Evolutionary conservation across 202 grass and related monocot genomes (phyloP), one percentile per base, ranked within the genome.

Genomic region (Musa balbisiana): DNA sequence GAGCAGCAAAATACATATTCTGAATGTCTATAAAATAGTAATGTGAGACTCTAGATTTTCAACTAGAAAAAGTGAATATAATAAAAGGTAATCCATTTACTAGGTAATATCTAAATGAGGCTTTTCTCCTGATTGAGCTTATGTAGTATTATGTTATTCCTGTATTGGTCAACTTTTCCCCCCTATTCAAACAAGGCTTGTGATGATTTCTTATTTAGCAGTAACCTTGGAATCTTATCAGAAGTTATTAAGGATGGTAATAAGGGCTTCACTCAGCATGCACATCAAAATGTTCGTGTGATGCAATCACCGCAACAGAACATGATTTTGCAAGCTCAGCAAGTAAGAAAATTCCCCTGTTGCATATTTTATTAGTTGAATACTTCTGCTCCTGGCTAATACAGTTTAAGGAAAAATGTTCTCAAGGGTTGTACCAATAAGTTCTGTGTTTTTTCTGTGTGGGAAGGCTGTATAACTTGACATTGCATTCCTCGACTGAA

Each of bases 191-290:
- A 70, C 15, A 51, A 70, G 17, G 8, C 53, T 65, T 65, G 3
- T 65, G 29, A 52, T 78, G 55, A 76, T 83, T 60, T 78, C 80
- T 69, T 83, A 69, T 83, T 71, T 67, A 83, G 55, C 73, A 89
- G 89, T 81, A 94, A 87, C 62, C 73, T 94, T 88, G 91, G 87
- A 21, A 75, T 64, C 17, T 84, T 99, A 76, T 72, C 85, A 68
- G 95, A 90, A 73, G 84, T 94, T 75, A 90, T 76, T 49, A 99
- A 99, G 86, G 84, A 67, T 70, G 85, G 89, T 21, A 95, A 67
- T 69, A 89, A 87, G 85, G 83, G 49, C 56, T 78, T 74, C 80
- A 75, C 74, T 63, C 86, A 94, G 63, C 87, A 85, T 79, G 68
- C 81, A 68, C 91, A 94, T 79, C 95, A 94, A 88, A 87, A 99